Base-by-base conservation (phyloP, 352 stramenopile genomes). In the Globisporangium apiculatum region DNA sequence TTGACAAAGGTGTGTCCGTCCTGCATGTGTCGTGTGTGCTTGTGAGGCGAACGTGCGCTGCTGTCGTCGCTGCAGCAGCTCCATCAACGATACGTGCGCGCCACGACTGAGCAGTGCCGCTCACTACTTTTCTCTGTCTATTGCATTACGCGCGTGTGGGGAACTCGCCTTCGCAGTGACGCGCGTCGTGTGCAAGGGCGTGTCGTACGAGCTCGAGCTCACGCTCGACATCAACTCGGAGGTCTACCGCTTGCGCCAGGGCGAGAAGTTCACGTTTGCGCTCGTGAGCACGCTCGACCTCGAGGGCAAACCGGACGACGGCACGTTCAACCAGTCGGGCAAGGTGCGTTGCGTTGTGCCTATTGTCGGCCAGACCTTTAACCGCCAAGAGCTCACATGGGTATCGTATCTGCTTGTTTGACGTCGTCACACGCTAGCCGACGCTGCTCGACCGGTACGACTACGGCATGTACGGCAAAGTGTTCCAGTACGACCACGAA, bases 381-480 rank as follows among this genome's bases (percentile, higher is more conserved):
- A 3, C 24, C 24, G 24, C 24, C 1, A 31, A 31, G 24, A 31
- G 24, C 24, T 31, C 24, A 31, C 24, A 31, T 31, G 24, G 24
- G 24, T 31, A 46, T 8, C 42, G 40, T 57, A 8, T 14, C 4
- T 64, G 35, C 15, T 41, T 9, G 15, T 10, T 63, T 31, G 24
- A 31, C 24, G 24, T 31, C 24, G 38, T 24, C 18, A 24, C 18
- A 24, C 18, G 2, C 18, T 48, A 82, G 76, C 81, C 91, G 36
- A 97, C 92, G 31, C 80, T 99, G 38, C 79, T 98, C 50, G 95
- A 99, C 73, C 95, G 97, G 62, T 99, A 98, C 69, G 97, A 99
- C 78, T 99, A 99, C 71, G 96, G 97, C 42, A 99, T 99, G 95
- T 98, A 98, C 76, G 97, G 97, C 65, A 96, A 97, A 62, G 91